phyloP scores from a whole-genome alignment of 2,329 filamentous ascomycete genomes.

The Pseudogymnoascus sp. region DNA sequence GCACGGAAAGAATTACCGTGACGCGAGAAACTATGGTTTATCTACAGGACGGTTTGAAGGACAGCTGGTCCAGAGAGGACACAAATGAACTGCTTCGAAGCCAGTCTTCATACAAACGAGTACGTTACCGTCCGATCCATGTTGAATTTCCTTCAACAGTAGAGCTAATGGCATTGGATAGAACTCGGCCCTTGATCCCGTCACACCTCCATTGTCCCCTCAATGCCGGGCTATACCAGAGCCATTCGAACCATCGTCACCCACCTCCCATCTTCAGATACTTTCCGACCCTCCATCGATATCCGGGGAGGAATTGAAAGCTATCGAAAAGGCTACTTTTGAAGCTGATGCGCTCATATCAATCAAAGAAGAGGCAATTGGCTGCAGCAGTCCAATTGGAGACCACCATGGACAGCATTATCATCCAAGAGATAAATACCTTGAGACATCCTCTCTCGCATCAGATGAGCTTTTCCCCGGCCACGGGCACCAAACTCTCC shows the following conservation, averaged over 20 bases:
- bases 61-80: slow-evolving; percentile 20
- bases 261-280: slow-evolving; percentile 11
- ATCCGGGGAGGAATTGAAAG: slow-evolving; percentile 19
- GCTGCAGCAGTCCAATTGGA: not conserved
- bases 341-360: slow-evolving; percentile 21
- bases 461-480: not conserved
- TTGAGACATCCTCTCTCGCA: not conserved
- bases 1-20: slow-evolving; percentile 24
- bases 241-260: slow-evolving; percentile 23
- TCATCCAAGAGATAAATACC: not conserved
- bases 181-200: slow-evolving; percentile 20
- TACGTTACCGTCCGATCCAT: slow-evolving; percentile 10
- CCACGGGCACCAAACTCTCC: slow-evolving; percentile 12
- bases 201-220: slow-evolving; percentile 29
- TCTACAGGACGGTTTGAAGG: slow-evolving; percentile 18
- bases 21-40: slow-evolving; percentile 22
- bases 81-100: slow-evolving; percentile 19
- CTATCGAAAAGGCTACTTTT: slow-evolving; percentile 24
- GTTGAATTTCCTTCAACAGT: not conserved
- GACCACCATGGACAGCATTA: not conserved
- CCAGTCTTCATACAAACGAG: slow-evolving; percentile 21
- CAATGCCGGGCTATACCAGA: slow-evolving; percentile 5
- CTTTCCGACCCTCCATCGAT: slow-evolving; percentile 14
- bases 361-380: not conserved
- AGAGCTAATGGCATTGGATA: slow-evolving; percentile 1